These are phyloP conservation scores for Podospora pseudopauciseta DNA, from an alignment of 495 filamentous ascomycete genomes.

Conservation along the genomic window DNA sequence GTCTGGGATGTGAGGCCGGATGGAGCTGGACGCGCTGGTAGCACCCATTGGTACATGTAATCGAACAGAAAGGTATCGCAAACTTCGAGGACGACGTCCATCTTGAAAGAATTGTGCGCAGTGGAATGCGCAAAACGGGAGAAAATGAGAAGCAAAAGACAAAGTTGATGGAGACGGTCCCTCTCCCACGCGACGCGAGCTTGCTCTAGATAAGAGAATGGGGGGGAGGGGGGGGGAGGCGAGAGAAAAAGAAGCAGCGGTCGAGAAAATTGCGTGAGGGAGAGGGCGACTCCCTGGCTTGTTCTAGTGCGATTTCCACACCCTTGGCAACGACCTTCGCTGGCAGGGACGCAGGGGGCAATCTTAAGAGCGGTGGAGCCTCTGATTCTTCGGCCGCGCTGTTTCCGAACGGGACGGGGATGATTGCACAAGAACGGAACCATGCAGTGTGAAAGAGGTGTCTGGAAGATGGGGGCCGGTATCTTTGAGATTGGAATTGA, in stretches of 20 bases:
- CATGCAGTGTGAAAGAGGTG: neutral
- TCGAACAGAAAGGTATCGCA: constrained; percentile 83
- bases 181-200: constrained; percentile 1
- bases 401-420: neutral
- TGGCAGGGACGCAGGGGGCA: neutral
- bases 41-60: constrained; percentile 66
- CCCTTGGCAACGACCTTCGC: neutral
- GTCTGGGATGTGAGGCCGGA: constrained; percentile 38
- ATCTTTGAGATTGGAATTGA: no score
- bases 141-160: constrained; percentile 2
- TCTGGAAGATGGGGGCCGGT: neutral
- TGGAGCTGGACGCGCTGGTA: constrained; percentile 58
- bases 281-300: constrained; percentile 2
- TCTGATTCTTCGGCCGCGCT: neutral
- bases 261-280: constrained; percentile 3
- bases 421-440: neutral
- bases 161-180: neutral
- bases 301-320: neutral
- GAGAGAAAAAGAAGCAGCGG: neutral
- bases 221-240: neutral
- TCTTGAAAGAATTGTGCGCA: constrained; percentile 37
- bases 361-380: neutral
- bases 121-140: neutral
- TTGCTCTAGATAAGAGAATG: neutral
- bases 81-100: constrained; percentile 90